Base-by-base conservation (phyloP, 2,329 filamentous ascomycete genomes). In the Pyrenophora tritici-repentis region DNA sequence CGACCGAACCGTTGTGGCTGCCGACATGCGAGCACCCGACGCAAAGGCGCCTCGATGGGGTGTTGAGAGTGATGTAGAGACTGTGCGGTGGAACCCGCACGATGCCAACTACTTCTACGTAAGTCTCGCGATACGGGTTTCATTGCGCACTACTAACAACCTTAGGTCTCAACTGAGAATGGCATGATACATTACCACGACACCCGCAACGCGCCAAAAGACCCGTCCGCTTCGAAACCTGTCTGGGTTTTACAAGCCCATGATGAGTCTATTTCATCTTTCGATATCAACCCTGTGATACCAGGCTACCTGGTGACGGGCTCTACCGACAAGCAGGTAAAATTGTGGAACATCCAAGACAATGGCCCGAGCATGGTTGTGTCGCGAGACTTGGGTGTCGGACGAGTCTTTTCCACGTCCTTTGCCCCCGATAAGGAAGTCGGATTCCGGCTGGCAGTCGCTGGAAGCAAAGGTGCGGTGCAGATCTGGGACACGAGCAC, bases 401-500 rank as follows among this genome's bases (percentile, higher is more conserved):
- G 94, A 53, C 95, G 93, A 76, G 89, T 99, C 32, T 99, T 99
- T 75, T 90, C 90, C 9, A 89, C 92, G 2, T 84, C 83, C 6
- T 99, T 97, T 73, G 94, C 89, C 3, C 93, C 94, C 1, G 94
- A 99, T 71, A 75, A 86, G 29, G 90, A 94, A 75, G 91, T 97
- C 8, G 89, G 90, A 18, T 99, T 97, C 82, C 83, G 94, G 46
- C 81, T 99, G 37, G 90, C 92, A 2, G 91, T 99, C 14, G 94
- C 93, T 6, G 94, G 94, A 47, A 97, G 92, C 79, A 95, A 95
- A 78, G 94, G 94, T 38, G 84, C 85, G 31, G 86, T 97, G 69
- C 90, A 96, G 72, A 86, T 99, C 45, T 99, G 94, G 94, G 93
- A 97, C 75, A 97, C 94, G 17, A 87, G 90, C 73, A 99, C 94